phyloP scores from a whole-genome alignment of 305 asterid species.

The Fraxinus ornus region DNA sequence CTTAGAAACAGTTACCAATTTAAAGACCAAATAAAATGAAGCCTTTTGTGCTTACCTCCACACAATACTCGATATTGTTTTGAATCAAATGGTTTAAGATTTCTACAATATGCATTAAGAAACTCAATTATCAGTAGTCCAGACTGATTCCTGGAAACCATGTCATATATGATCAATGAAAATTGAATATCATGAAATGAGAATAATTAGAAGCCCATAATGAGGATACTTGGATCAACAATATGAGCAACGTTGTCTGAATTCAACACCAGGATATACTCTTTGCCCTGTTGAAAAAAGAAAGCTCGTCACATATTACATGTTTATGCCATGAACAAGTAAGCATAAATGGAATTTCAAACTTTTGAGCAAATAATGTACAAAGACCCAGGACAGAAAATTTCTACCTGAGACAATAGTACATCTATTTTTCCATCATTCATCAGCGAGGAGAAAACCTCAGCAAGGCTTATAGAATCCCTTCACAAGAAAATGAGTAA shows the following conservation, averaged over 20 bases:
- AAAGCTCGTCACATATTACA: slow-evolving; percentile 24
- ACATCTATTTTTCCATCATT: slow-evolving; percentile 58
- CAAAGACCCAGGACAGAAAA: slow-evolving; percentile 12
- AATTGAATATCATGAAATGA: slow-evolving; percentile 13
- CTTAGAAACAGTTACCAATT: slow-evolving; percentile 28
- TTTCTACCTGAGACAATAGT: slow-evolving; percentile 67
- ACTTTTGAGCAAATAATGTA: slow-evolving; percentile 8
- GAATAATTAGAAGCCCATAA: slow-evolving; percentile 22
- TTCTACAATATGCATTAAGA: slow-evolving; percentile 60
- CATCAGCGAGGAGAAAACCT: slow-evolving; percentile 59
- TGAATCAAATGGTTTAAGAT: slow-evolving; percentile 69
- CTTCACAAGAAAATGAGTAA: slow-evolving; percentile 42
- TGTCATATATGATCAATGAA: slow-evolving; percentile 11
- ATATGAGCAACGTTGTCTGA: slow-evolving; percentile 76
- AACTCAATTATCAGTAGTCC: slow-evolving; percentile 31
- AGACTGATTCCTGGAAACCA: neutral
- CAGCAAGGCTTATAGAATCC: slow-evolving; percentile 51
- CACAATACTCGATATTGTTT: slow-evolving; percentile 53
- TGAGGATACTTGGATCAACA: slow-evolving; percentile 86
- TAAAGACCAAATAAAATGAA: slow-evolving; percentile 20
- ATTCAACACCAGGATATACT: slow-evolving; percentile 70
- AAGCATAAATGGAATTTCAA: slow-evolving; percentile 13
- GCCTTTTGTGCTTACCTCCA: slow-evolving; percentile 62
- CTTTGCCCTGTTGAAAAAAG: slow-evolving; percentile 69
- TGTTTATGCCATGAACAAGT: slow-evolving; percentile 10